Percentiles rank a stretch among this genome's conserved stretches.
These are phyloP conservation scores for Theobroma cacao DNA, from an alignment of 345 rosid genomes.

Conservation along the genomic window DNA sequence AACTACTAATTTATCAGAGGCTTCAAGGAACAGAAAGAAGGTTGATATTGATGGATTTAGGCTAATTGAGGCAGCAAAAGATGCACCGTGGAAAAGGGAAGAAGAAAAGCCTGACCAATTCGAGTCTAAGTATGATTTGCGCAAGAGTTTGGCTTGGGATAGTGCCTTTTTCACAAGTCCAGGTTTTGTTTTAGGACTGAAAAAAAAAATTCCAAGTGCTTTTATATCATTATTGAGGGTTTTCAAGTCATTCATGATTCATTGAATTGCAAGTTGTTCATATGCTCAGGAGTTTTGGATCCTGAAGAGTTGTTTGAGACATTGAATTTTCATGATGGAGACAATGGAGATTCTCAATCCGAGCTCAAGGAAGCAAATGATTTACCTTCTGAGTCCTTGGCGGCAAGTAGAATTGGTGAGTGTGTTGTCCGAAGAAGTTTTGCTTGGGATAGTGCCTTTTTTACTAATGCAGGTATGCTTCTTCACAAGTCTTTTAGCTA, in stretches of 20 bases:
- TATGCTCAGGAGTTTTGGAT: conserved; percentile 50
- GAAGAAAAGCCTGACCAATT: background rate
- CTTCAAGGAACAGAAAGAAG: conserved; percentile 20
- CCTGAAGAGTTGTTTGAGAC: conserved; percentile 54
- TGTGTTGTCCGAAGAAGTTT: conserved; percentile 37
- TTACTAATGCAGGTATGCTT: conserved; percentile 39
- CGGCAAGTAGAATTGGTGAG: conserved; percentile 17
- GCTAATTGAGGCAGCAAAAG: background rate
- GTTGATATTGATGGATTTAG: conserved; percentile 18
- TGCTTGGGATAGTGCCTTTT: conserved; percentile 55
- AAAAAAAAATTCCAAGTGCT: background rate
- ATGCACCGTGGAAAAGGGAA: background rate
- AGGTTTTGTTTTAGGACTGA: conserved; percentile 29
- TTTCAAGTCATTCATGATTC: background rate
- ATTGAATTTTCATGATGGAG: conserved; percentile 29
- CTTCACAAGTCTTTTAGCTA: background rate
- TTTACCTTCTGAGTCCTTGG: conserved; percentile 15
- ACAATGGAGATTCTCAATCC: conserved; percentile 8
- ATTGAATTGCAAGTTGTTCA: background rate
- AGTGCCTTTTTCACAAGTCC: conserved; percentile 64
- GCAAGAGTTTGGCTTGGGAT: conserved; percentile 79
- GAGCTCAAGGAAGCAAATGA: background rate
- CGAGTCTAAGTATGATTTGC: conserved; percentile 26
- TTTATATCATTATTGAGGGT: background rate
- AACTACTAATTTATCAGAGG: conserved; percentile 1